Evolutionary conservation across 1,139 yeast genomes (phyloP).

Genomic region (Kurtzmaniella quercitrusa): DNA sequence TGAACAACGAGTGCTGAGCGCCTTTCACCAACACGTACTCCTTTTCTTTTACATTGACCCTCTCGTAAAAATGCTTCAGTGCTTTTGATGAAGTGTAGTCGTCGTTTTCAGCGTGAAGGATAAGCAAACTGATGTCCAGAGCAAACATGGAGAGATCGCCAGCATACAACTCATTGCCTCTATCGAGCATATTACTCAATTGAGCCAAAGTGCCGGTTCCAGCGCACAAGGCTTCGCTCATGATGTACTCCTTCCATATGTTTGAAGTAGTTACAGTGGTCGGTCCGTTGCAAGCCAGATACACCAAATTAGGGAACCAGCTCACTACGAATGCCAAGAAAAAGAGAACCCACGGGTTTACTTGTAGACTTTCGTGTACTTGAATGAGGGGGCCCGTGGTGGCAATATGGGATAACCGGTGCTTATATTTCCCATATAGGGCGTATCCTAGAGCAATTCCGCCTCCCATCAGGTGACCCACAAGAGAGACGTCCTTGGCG

Average conservation of each 20-base stretch:
- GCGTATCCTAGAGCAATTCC: conserved; percentile 17
- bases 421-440: conserved; percentile 14
- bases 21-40: conserved; percentile 11
- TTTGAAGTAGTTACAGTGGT: conserved; percentile 16
- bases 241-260: conserved; percentile 16
- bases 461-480: conserved; percentile 20
- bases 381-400: conserved; percentile 17
- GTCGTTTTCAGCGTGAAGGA: conserved; percentile 16
- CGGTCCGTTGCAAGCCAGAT: conserved; percentile 4
- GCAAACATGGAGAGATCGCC: conserved; percentile 8
- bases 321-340: conserved; percentile 8
- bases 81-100: conserved; percentile 14
- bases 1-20: conserved; percentile 18
- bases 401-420: conserved; percentile 11
- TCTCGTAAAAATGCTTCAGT: conserved; percentile 14
- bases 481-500: conserved; percentile 9
- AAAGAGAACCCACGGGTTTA: conserved; percentile 13
- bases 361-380: conserved; percentile 11
- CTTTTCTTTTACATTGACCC: conserved; percentile 12
- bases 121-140: conserved; percentile 11
- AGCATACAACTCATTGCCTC: conserved; percentile 14
- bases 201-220: conserved; percentile 18
- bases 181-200: conserved; percentile 14
- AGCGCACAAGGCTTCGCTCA: conserved; percentile 14
- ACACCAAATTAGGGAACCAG: conserved; percentile 6